phyloP scores from a whole-genome alignment of 345 rosid genomes.

The Pseudoturritis turrita region DNA sequence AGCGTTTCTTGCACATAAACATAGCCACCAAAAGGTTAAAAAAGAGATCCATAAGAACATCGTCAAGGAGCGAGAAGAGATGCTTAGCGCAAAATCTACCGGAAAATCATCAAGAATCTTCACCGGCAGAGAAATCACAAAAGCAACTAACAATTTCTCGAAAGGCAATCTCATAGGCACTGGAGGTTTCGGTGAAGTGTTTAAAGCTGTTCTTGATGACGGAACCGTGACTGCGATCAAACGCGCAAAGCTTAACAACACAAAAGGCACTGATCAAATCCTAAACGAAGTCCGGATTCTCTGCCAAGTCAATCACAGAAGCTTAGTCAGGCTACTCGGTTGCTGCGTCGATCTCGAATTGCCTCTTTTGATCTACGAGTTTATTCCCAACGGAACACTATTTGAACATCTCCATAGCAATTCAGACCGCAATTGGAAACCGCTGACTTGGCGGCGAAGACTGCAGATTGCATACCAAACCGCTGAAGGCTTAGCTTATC shows the following conservation, averaged over 20 bases:
- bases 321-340: slow-evolving; percentile 45
- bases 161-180: slow-evolving; percentile 46
- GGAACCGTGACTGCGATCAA: slow-evolving; percentile 52
- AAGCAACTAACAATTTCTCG: slow-evolving; percentile 59
- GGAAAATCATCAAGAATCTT: slow-evolving; percentile 51
- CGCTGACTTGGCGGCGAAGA: slow-evolving; percentile 40
- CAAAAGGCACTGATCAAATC: slow-evolving; percentile 47
- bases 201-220: slow-evolving; percentile 49
- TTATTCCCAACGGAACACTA: slow-evolving; percentile 50
- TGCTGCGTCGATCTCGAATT: slow-evolving; percentile 45
- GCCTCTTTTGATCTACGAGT: slow-evolving; percentile 57
- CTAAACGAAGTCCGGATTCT: slow-evolving; percentile 60
- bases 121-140: slow-evolving; percentile 42
- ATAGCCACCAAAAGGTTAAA: slow-evolving; percentile 19
- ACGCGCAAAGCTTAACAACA: slow-evolving; percentile 50
- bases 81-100: slow-evolving; percentile 39
- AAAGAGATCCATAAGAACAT: slow-evolving; percentile 35
- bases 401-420: slow-evolving; percentile 44
- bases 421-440: slow-evolving; percentile 20
- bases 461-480: slow-evolving; percentile 46
- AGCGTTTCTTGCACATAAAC: slow-evolving; percentile 31
- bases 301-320: slow-evolving; percentile 59
- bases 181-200: slow-evolving; percentile 67
- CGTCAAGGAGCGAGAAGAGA: slow-evolving; percentile 51
- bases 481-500: slow-evolving; percentile 56